phyloP scores from a whole-genome alignment of 768 basidiomycete species.

The Naganishia kalamii region DNA sequence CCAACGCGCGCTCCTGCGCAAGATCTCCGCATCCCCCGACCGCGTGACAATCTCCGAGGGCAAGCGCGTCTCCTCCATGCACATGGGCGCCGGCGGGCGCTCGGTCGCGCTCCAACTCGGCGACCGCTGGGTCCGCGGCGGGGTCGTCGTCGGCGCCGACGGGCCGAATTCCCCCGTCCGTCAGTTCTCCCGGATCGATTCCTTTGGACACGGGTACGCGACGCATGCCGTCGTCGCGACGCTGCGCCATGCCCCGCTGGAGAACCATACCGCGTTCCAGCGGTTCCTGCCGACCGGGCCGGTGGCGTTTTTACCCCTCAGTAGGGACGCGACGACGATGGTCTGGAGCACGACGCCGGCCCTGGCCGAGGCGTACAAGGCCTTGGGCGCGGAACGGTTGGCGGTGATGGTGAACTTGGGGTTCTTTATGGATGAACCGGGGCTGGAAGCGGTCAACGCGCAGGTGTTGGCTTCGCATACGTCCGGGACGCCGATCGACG shows the following conservation, averaged over 20 bases:
- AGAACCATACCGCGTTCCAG: slow-evolving; percentile 79
- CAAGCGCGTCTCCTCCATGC: slow-evolving; percentile 67
- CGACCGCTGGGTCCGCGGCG: slow-evolving; percentile 60
- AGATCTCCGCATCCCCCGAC: slow-evolving; percentile 51
- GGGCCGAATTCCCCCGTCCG: slow-evolving; percentile 92
- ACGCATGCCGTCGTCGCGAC: slow-evolving; percentile 87
- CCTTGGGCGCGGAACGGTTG: slow-evolving; percentile 60
- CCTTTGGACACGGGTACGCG: slow-evolving; percentile 86
- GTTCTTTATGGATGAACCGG: slow-evolving; percentile 55
- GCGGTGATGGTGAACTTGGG: slow-evolving; percentile 78
- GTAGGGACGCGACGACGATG: slow-evolving; percentile 68
- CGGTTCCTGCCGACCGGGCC: slow-evolving; percentile 92
- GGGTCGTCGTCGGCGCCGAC: slow-evolving; percentile 87
- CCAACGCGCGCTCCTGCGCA: slow-evolving; percentile 71
- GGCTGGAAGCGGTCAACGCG: slow-evolving; percentile 31
- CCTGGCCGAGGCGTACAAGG: slow-evolving; percentile 65
- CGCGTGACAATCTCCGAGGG: slow-evolving; percentile 64
- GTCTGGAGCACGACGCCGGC: slow-evolving; percentile 87
- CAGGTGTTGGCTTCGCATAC: slow-evolving; percentile 26
- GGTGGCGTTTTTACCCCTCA: slow-evolving; percentile 87
- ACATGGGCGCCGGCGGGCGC: slow-evolving; percentile 55
- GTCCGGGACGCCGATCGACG: neutral
- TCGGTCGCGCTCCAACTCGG: slow-evolving; percentile 77
- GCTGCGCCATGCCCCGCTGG: slow-evolving; percentile 63
- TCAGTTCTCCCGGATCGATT: slow-evolving; percentile 71